Percentiles rank a stretch among this genome's conserved stretches.
Evolutionary conservation across 495 filamentous ascomycete species (phyloP).

Genomic region (Platismatia glauca): DNA sequence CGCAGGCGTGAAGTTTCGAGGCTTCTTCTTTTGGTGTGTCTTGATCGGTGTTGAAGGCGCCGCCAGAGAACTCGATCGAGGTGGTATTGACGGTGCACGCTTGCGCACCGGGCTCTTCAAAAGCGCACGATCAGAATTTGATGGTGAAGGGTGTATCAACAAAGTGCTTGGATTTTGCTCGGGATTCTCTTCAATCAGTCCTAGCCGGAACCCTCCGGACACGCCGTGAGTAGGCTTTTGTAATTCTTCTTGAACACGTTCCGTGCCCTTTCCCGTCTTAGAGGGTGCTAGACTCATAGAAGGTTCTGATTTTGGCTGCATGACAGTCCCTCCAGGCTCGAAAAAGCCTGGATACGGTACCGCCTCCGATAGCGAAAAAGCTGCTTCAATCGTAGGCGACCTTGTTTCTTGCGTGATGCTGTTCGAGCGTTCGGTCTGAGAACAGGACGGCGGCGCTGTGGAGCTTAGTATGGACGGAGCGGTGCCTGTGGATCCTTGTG

Average conservation of each 20-base stretch:
- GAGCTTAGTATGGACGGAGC: background rate
- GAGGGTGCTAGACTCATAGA: background rate
- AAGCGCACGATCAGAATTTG: background rate
- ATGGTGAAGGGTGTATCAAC: background rate
- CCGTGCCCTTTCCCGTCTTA: background rate
- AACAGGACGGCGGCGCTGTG: background rate
- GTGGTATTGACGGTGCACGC: slow-evolving; percentile 2
- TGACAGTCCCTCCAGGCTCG: background rate
- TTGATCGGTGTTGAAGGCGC: slow-evolving; percentile 9
- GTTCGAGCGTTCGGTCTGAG: background rate
- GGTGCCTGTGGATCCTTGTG: background rate
- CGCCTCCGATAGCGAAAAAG: background rate
- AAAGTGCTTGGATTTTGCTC: background rate
- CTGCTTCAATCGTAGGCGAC: background rate
- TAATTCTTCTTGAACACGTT: background rate
- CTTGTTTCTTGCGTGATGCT: background rate
- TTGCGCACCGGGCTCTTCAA: slow-evolving; percentile 6
- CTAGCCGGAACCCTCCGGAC: background rate
- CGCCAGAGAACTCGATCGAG: slow-evolving; percentile 4
- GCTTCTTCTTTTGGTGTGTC: slow-evolving; percentile 13
- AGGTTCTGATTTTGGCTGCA: background rate
- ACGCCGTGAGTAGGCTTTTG: background rate
- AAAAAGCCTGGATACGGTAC: background rate
- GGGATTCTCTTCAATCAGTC: background rate
- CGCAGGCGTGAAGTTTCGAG: background rate